Base-by-base conservation (phyloP, 495 filamentous ascomycete genomes). In the Annulohypoxylon maeteangense region DNA sequence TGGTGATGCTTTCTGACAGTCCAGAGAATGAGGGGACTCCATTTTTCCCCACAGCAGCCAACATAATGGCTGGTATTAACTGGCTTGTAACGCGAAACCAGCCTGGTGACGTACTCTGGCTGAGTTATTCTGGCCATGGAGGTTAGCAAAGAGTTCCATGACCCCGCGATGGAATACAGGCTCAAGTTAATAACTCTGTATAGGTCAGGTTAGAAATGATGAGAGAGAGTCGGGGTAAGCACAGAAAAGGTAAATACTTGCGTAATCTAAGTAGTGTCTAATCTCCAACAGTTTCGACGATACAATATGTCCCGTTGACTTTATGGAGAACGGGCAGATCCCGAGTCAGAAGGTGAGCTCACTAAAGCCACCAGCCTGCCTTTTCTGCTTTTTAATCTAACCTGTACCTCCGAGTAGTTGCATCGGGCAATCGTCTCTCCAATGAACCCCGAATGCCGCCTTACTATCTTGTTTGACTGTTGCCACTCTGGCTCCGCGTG, bases 401-500 rank as follows among this genome's bases (percentile, higher is more conserved):
- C 42, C 16, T 22, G 22, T 14, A 20, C 2, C 42, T 0, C 4
- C 38, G 18, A 23, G 16, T 58, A 84, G 81, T 78, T 88, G 14
- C 87, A 90, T 71, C 80, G 79, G 55, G 76, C 75, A 23, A 82
- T 90, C 44, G 82, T 90, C 55, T 84, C 83, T 0, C 79, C 81
- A 5, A 80, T 90, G 78, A 80, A 82, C 29, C 81, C 85, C 0
- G 78, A 67, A 7, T 83, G 81, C 53, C 84, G 84, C 4, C 80
- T 90, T 22, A 87, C 86, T 61, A 81, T 89, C 54, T 75, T 90
- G 25, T 85, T 90, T 65, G 87, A 90, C 71, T 90, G 87, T 78
- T 90, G 87, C 75, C 87, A 90, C 71, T 85, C 82, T n/a, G 87
- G 87, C 55, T 88, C 86, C 0, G 87, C 86, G 0, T 78, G 87